Conservation (phyloP, 768 basidiomycete genomes). For the Russula ochroleuca region DNA sequence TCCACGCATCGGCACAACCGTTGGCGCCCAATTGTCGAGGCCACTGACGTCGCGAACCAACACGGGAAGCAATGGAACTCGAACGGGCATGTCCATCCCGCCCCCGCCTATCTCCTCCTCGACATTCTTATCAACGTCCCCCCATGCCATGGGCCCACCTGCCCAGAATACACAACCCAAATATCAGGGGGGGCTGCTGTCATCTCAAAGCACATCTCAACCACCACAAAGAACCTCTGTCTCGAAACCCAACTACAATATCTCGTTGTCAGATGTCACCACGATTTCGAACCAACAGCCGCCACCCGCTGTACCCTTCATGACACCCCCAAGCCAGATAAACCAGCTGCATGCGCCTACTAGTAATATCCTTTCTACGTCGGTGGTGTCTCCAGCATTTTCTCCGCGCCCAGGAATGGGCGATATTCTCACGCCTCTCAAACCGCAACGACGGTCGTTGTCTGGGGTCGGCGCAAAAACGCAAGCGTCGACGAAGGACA, state of each 20-base stretch:
- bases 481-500: constrained; percentile 56
- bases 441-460: constrained; percentile 47
- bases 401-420: constrained; percentile 41
- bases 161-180: constrained; percentile 30
- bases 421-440: constrained; percentile 59
- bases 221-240: constrained; percentile 27
- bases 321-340: constrained; percentile 26
- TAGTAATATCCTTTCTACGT: constrained; percentile 6
- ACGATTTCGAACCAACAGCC: constrained; percentile 3
- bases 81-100: background rate
- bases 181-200: constrained; percentile 17
- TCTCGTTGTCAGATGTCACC: constrained; percentile 37
- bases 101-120: constrained; percentile 28
- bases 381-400: constrained; percentile 31
- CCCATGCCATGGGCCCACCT: constrained; percentile 20
- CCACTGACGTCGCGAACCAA: constrained; percentile 37
- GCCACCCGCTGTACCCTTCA: constrained; percentile 21
- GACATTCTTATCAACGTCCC: constrained; percentile 19
- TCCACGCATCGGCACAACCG: constrained; percentile 37
- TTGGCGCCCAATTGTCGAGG: constrained; percentile 35
- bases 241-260: constrained; percentile 56
- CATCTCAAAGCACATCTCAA: constrained; percentile 24
- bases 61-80: constrained; percentile 20
- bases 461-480: constrained; percentile 38
- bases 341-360: constrained; percentile 10